phyloP scores from a whole-genome alignment of 768 basidiomycete species.

The Lanmaoa pseudosensibilis region DNA sequence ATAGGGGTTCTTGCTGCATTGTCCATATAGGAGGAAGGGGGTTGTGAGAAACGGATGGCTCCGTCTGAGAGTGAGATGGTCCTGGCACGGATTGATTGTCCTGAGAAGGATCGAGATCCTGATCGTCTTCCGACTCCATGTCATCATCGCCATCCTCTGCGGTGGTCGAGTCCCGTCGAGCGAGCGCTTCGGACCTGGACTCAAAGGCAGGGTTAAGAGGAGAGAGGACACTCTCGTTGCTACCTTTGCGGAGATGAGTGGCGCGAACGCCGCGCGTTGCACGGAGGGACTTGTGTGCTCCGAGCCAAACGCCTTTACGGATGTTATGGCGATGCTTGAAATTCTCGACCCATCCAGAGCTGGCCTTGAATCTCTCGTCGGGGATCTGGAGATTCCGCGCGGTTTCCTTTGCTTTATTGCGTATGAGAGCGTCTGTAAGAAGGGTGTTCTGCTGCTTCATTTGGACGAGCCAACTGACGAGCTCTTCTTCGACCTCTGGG shows the following conservation, averaged over 20 bases:
- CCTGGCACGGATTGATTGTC: slow-evolving; percentile 28
- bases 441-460: slow-evolving; percentile 46
- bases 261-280: slow-evolving; percentile 32
- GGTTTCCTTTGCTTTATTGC: slow-evolving; percentile 66
- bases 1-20: slow-evolving; percentile 32
- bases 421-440: slow-evolving; percentile 66
- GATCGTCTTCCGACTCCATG: slow-evolving; percentile 39
- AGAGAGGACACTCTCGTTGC: slow-evolving; percentile 36
- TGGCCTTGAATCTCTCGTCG: slow-evolving; percentile 85
- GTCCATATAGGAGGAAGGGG: slow-evolving; percentile 37
- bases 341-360: slow-evolving; percentile 88
- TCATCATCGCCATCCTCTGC: slow-evolving; percentile 36
- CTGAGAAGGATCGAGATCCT: slow-evolving; percentile 29
- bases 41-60: slow-evolving; percentile 26
- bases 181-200: slow-evolving; percentile 30
- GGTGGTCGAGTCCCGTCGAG: slow-evolving; percentile 28
- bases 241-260: slow-evolving; percentile 38
- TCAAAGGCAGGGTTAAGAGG: slow-evolving; percentile 43
- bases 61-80: slow-evolving; percentile 32
- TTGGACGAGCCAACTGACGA: slow-evolving; percentile 60
- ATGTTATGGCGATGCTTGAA: slow-evolving; percentile 85
- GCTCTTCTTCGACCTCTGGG: slow-evolving; percentile 68
- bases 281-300: slow-evolving; percentile 38
- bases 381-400: slow-evolving; percentile 55
- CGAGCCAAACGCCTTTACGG: slow-evolving; percentile 59